Evolutionary conservation across 805 yeast genomes (phyloP), one percentile per base, ranked within the genome.

Genomic region (Lipomyces mesembrius): DNA sequence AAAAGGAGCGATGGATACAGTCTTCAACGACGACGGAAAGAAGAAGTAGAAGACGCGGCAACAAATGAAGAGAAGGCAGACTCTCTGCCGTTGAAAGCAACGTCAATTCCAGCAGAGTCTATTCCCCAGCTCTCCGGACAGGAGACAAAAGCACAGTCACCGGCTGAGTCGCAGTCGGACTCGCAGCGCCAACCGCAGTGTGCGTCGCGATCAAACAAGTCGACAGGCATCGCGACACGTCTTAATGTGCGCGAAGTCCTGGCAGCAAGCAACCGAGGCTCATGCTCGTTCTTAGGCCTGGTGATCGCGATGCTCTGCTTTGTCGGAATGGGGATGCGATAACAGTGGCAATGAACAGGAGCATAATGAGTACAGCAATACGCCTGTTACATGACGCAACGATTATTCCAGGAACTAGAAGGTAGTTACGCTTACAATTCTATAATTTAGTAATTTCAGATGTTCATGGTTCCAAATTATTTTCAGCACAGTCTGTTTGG

Each of bases 251-350:
- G 66, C 52, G 61, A 65, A 57, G 60, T 65, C 4, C 59, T 67
- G 25, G 57, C 60, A 9, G 51, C 57, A 11, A 37, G 51, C 25
- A 22, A 52, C 46, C 53, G 54, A 2, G 63, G 71, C 29, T 55
- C 66, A 5, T 65, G 67, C 9, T 64, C 69, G 9, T 58, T 62
- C 25, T 62, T 68, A 3, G 71, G 63, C 9, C 57, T 68, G 9
- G 67, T 68, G 17, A 52, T 68, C 35, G 71, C 71, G 34, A 66
- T 68, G 67, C 54, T 65, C 12, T 67, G 71, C 49, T 66, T 68
- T 25, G 70, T 68, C 17, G 60, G 58, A 4, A 67, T 68, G 67
- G 71, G 71, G 35, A 62, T 68, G 69, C 66, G 39, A 67, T 35
- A 20, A 14, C 43, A 20, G 20, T 37, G 11, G 8, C 17, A 25